phyloP scores from a whole-genome alignment of 345 rosid genomes.

The Aurinia saxatilis region DNA sequence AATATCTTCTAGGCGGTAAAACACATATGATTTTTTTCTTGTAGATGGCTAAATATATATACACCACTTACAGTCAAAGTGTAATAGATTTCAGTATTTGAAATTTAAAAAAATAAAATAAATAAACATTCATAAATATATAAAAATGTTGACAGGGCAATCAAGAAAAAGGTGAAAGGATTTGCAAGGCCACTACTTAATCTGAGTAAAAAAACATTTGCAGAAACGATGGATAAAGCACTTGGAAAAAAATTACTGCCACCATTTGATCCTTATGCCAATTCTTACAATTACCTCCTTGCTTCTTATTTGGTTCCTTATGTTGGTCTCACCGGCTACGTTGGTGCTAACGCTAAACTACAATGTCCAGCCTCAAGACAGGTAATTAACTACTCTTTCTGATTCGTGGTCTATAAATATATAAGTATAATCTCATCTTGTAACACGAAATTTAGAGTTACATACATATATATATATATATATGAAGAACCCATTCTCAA shows the following conservation, averaged over 20 bases:
- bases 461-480: too few species aligned
- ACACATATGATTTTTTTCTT: too few species aligned
- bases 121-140: too few species aligned
- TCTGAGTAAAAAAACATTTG: slow-evolving; percentile 52
- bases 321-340: slow-evolving; percentile 78
- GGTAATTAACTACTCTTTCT: slow-evolving; percentile 23
- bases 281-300: slow-evolving; percentile 47
- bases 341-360: slow-evolving; percentile 66
- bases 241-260: slow-evolving; percentile 44
- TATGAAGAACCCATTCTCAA: too few species aligned
- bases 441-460: too few species aligned
- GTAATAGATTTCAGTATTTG: too few species aligned
- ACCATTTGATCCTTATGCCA: slow-evolving; percentile 67
- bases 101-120: too few species aligned
- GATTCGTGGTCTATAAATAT: neutral
- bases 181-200: slow-evolving; percentile 77
- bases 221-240: slow-evolving; percentile 45
- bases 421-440: too few species aligned
- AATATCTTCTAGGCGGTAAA: too few species aligned
- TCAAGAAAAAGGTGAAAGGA: slow-evolving; percentile 52
- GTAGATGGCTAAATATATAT: too few species aligned
- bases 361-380: slow-evolving; percentile 34
- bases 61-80: too few species aligned
- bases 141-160: slow-evolving; percentile 39
- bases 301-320: slow-evolving; percentile 79